Percentiles rank a stretch among this genome's conserved stretches.
Conservation (phyloP, 202 grass and related monocot species). For the Setaria viridis region DNA sequence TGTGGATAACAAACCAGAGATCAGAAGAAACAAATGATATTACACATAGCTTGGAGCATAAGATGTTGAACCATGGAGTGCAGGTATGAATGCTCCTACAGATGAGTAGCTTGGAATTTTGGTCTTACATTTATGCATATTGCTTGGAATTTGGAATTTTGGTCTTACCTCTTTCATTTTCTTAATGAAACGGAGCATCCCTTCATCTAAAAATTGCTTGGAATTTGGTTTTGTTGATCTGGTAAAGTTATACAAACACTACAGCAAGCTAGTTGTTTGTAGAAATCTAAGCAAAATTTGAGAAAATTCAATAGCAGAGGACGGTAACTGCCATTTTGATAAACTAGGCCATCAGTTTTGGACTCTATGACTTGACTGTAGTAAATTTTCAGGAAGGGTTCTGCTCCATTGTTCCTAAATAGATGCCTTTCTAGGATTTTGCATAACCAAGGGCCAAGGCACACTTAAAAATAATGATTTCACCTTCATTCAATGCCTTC, state of each 20-base stretch:
- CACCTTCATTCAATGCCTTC: not conserved
- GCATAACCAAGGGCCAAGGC: not conserved
- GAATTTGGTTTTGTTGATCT: not conserved
- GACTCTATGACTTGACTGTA: not conserved
- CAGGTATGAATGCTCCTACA: conserved; percentile 52
- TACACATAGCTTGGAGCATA: conserved; percentile 82
- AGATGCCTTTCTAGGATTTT: not conserved
- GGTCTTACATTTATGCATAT: not conserved
- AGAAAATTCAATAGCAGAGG: not conserved
- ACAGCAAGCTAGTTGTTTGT: not conserved
- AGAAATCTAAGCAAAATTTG: not conserved
- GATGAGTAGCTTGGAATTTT: not conserved
- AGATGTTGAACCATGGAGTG: conserved; percentile 87
- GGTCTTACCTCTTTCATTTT: no score
- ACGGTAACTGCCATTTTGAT: not conserved
- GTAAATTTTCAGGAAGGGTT: not conserved
- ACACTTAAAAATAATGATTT: not conserved
- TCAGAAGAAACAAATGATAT: conserved; percentile 74
- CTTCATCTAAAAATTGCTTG: not conserved
- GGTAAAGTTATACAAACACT: not conserved
- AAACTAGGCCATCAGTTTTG: not conserved
- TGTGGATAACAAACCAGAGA: conserved; percentile 94
- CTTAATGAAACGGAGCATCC: no score
- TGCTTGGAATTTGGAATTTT: not conserved
- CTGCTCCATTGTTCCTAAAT: not conserved